Conservation (phyloP, 2,329 filamentous ascomycete genomes). For the Ceratocystis alfenasii region DNA sequence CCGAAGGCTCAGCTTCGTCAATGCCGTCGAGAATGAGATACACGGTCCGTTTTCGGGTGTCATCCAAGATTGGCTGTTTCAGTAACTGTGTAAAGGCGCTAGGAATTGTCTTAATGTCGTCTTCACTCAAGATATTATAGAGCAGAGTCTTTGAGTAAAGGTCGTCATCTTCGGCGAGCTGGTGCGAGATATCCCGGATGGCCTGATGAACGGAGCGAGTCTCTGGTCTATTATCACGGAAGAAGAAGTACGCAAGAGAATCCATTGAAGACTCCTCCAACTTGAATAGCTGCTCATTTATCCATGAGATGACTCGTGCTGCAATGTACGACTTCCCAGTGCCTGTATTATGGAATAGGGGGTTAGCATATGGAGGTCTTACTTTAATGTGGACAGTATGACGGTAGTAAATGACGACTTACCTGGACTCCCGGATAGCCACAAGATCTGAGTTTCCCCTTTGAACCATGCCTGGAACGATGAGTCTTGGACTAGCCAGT, state of each 20-base stretch:
- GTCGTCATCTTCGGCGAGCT: slow-evolving; percentile 36
- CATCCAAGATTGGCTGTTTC: slow-evolving; percentile 30
- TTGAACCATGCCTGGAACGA: slow-evolving; percentile 32
- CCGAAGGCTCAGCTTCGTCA: slow-evolving; percentile 34
- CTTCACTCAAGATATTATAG: slow-evolving; percentile 28
- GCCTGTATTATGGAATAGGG: slow-evolving; percentile 24
- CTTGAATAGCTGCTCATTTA: slow-evolving; percentile 29
- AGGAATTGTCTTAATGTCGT: slow-evolving; percentile 35
- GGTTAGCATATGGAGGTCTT: slow-evolving; percentile 3
- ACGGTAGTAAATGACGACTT: slow-evolving; percentile 13
- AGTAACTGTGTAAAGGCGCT: slow-evolving; percentile 36
- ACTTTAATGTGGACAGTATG: background rate
- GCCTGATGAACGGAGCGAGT: slow-evolving; percentile 36
- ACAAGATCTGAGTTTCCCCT: slow-evolving; percentile 33
- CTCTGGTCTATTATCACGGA: slow-evolving; percentile 37
- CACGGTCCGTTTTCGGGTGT: slow-evolving; percentile 29
- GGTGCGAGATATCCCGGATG: slow-evolving; percentile 36
- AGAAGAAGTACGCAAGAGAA: slow-evolving; percentile 38
- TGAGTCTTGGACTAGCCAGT: slow-evolving; percentile 36
- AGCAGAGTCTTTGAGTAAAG: slow-evolving; percentile 35
- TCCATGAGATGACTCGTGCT: slow-evolving; percentile 34
- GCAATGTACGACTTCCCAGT: slow-evolving; percentile 38
- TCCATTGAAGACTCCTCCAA: slow-evolving; percentile 22
- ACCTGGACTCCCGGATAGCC: slow-evolving; percentile 36
- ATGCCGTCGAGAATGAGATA: slow-evolving; percentile 39